Evolutionary conservation across 2,329 filamentous ascomycete species (phyloP), one percentile per base, ranked within the genome.

Genomic region (Hymenoscyphus linearis): DNA sequence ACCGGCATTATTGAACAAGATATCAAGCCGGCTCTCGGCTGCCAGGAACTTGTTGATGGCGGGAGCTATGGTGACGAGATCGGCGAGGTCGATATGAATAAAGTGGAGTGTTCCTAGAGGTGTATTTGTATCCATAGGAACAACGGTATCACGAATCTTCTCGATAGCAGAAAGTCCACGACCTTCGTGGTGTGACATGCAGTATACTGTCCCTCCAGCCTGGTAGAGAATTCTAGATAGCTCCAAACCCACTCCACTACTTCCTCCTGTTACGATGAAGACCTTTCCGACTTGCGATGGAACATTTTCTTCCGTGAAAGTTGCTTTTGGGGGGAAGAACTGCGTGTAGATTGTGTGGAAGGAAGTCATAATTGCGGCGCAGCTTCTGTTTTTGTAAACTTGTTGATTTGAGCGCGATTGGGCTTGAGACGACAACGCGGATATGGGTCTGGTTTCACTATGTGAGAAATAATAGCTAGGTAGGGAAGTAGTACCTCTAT

Each of bases 1-100:
- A 12, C 74, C 78, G 0, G 78, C 78, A 69, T 80, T 80, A 64
- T 80, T 77, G 65, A 78, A 74, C 16, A 80, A 63, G 1, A 78
- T 65, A 60, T 80, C 74, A 1, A 80, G 69, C 13, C 70, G 63
- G 4, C 58, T 27, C 60, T 75, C 73, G 16, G 68, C 61, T 1
- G 63, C 59, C 26, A 74, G 60, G 61, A 77, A 74, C 5, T 60
- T 57, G 6, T 70, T 61, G 0, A 66, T 66, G 7, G 72, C 68
- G 7, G 60, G 34, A 52, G 69, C 71, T 5, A 74, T 60, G 2
- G 67, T 71, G 3, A 57, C 52, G 13, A 75, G 62, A 65, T 74
- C 72, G 4, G 65, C 60, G 4, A 75, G 64, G 55, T 71, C 68
- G 35, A 70, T 13, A 10, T 22, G 13, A n/a, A 57, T 47, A n/a